A percentile compares a stretch with the other conserved stretches of the same genome.
Conservation (phyloP, 139 green algal species). For the Chlamydomonas incerta region DNA sequence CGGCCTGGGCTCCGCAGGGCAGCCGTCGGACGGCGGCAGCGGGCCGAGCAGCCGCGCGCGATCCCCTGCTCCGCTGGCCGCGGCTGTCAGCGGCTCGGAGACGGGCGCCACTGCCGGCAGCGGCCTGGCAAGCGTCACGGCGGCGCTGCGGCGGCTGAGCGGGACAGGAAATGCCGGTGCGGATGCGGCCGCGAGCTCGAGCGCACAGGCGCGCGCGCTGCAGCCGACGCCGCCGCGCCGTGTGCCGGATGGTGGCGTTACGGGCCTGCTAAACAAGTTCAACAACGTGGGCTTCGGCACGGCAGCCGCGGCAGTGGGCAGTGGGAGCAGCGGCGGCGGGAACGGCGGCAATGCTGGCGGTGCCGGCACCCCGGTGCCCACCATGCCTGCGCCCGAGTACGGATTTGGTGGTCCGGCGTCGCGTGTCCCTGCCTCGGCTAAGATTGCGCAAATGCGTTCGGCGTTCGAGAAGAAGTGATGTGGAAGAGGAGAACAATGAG, state of each 20-base stretch:
- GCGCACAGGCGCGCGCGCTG: not conserved
- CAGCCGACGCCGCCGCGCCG: not conserved
- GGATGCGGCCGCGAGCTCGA: not conserved
- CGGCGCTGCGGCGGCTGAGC: not conserved
- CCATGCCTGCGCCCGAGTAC: not conserved
- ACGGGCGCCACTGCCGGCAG: not conserved
- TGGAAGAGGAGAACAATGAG: not conserved
- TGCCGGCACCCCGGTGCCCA: not conserved
- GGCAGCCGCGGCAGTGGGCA: not conserved
- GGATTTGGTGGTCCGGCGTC: constrained; percentile 4
- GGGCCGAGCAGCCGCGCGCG: not conserved
- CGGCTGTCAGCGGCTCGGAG: not conserved
- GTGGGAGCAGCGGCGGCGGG: not conserved
- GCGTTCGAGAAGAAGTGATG: constrained; percentile 37
- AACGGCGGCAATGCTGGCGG: not conserved
- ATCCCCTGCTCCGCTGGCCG: not conserved
- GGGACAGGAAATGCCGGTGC: not conserved
- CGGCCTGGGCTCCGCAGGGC: not conserved
- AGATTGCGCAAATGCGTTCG: constrained; percentile 29
- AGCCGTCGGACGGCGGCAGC: not conserved
- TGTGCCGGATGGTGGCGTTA: not conserved
- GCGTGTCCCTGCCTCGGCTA: constrained; percentile 7
- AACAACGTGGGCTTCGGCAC: not conserved
- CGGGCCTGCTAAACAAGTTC: constrained; percentile 17
- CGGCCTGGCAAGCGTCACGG: not conserved